phyloP scores from a whole-genome alignment of 2,329 filamentous ascomycete species.

The Stemphylium vesicarium region DNA sequence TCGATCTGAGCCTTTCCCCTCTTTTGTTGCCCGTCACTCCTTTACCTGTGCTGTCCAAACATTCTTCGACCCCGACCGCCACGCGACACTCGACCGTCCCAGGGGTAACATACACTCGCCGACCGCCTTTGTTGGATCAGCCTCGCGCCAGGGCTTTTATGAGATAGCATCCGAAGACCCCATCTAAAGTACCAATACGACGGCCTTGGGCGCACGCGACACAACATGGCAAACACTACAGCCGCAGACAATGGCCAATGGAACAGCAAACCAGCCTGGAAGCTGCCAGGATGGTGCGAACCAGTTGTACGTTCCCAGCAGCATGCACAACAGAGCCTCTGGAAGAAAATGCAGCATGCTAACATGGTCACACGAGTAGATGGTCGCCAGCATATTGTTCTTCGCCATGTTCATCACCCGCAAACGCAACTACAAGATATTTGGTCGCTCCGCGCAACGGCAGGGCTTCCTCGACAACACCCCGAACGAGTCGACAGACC shows the following conservation, averaged over 20 bases:
- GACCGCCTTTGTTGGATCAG: not conserved
- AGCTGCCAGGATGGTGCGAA: conserved; percentile 52
- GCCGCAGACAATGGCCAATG: conserved; percentile 34
- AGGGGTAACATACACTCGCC: not conserved
- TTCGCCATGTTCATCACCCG: conserved; percentile 58
- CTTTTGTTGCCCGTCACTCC: conserved; percentile 2
- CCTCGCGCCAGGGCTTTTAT: not conserved
- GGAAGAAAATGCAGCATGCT: not conserved
- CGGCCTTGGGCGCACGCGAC: conserved; percentile 2
- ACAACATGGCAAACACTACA: conserved; percentile 22
- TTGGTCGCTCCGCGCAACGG: conserved; percentile 37
- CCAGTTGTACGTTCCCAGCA: conserved; percentile 41
- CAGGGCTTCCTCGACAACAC: conserved; percentile 45
- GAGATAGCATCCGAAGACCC: not conserved
- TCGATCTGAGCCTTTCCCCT: conserved; percentile 1
- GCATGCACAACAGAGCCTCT: not conserved
- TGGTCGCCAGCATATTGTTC: conserved; percentile 59
- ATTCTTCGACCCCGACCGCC: not conserved
- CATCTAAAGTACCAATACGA: not conserved
- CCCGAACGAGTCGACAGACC: conserved; percentile 48
- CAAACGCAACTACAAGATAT: conserved; percentile 53
- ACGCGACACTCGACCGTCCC: not conserved
- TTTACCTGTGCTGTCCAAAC: conserved; percentile 4
- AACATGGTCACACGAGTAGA: conserved; percentile 41
- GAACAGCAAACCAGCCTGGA: conserved; percentile 52